Conservation (phyloP, 305 asterid species). For the Fraxinus velutina region DNA sequence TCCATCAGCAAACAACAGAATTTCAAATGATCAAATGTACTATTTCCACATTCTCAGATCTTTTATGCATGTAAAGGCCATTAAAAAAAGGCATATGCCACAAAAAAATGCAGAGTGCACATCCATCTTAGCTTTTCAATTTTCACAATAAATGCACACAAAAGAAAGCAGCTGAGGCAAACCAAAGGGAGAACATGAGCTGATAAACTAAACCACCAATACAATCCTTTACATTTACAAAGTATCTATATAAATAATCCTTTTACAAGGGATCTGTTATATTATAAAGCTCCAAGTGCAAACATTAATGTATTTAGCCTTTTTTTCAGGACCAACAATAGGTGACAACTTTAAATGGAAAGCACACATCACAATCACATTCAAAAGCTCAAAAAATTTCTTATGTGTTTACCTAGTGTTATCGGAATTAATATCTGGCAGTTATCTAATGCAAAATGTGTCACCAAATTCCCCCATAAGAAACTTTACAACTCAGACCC, state of each 20-base stretch:
- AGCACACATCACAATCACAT: neutral
- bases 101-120: neutral
- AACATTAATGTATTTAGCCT: neutral
- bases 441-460: neutral
- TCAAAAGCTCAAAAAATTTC: neutral
- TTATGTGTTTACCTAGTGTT: neutral
- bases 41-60: neutral
- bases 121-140: neutral
- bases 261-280: neutral
- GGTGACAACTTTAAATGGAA: neutral
- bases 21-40: neutral
- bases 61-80: neutral
- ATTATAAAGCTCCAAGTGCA: neutral
- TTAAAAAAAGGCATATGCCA: neutral
- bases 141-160: neutral
- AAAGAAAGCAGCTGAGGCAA: neutral
- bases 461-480: neutral
- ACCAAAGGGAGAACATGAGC: neutral
- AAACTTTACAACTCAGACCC: neutral
- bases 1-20: slow-evolving; percentile 3
- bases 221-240: neutral
- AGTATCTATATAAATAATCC: neutral
- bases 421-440: neutral
- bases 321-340: neutral
- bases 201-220: neutral